phyloP scores from a whole-genome alignment of 352 stramenopile genomes.

The Globisporangium heterothallicum region DNA sequence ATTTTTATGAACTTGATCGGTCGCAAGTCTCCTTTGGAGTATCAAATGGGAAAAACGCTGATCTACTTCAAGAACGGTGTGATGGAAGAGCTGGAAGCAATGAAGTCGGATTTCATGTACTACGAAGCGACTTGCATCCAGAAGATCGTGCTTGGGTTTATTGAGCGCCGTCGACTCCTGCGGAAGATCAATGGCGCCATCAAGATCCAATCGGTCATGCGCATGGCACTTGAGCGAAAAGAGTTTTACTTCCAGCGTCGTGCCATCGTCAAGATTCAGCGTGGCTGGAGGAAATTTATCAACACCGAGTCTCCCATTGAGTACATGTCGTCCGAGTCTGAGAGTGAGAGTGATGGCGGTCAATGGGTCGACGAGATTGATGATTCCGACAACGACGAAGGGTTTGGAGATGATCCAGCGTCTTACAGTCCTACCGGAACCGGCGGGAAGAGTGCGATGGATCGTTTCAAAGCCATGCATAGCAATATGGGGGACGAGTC shows the following conservation, averaged over 20 bases:
- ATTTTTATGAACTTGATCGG: slow-evolving; percentile 82
- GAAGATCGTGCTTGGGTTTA: slow-evolving; percentile 73
- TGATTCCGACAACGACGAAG: slow-evolving; percentile 45
- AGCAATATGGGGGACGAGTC: slow-evolving; percentile 22
- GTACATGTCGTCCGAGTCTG: slow-evolving; percentile 24
- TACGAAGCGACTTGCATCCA: slow-evolving; percentile 85
- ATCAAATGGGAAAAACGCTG: slow-evolving; percentile 91
- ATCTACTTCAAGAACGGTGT: slow-evolving; percentile 96
- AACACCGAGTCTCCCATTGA: slow-evolving; percentile 23
- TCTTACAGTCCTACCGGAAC: slow-evolving; percentile 4
- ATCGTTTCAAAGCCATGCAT: slow-evolving; percentile 66
- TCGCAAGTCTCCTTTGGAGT: slow-evolving; percentile 79
- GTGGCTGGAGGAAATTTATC: slow-evolving; percentile 53
- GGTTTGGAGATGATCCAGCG: slow-evolving; percentile 40
- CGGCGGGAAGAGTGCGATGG: slow-evolving; percentile 42
- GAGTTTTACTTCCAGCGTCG: slow-evolving; percentile 70
- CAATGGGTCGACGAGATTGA: slow-evolving; percentile 46
- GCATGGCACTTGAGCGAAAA: slow-evolving; percentile 70
- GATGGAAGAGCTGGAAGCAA: slow-evolving; percentile 92
- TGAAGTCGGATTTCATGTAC: slow-evolving; percentile 91
- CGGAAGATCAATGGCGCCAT: slow-evolving; percentile 67
- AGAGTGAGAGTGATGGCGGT: slow-evolving; percentile 35
- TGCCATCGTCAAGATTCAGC: slow-evolving; percentile 69
- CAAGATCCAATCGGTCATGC: slow-evolving; percentile 74
- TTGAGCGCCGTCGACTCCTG: slow-evolving; percentile 63